Evolutionary conservation across 371 early-diverging fungal genomes (phyloP).

Genomic region (Phascolomyces articulosus): DNA sequence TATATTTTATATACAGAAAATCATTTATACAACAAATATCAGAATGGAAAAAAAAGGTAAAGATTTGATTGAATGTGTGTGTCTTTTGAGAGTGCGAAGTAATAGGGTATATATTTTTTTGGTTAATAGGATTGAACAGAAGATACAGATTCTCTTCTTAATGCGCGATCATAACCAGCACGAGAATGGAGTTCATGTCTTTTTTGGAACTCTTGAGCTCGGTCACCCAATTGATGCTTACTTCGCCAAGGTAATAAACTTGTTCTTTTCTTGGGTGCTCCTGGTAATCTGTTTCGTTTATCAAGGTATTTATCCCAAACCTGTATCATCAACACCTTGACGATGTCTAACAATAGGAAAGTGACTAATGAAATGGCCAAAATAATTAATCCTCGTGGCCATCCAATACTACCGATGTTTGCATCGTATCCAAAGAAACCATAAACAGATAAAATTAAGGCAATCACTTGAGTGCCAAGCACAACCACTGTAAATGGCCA

Average conservation of each 20-base stretch:
- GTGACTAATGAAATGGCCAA: slow-evolving; percentile 71
- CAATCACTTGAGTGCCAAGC: slow-evolving; percentile 90
- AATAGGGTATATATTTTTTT: not conserved
- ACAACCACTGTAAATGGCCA: slow-evolving; percentile 80
- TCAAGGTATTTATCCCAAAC: slow-evolving; percentile 55
- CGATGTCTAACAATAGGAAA: slow-evolving; percentile 79
- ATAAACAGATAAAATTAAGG: slow-evolving; percentile 85
- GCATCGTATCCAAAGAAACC: slow-evolving; percentile 56
- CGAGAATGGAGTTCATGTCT: slow-evolving; percentile 23
- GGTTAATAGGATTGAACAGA: slow-evolving; percentile 38
- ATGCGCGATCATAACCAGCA: slow-evolving; percentile 40
- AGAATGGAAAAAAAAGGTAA: too few relatives aligned
- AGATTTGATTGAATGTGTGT: too few relatives aligned
- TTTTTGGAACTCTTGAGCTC: slow-evolving; percentile 21
- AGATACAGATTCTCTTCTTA: slow-evolving; percentile 31
- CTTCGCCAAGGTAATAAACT: not conserved
- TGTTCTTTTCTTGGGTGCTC: too few relatives aligned
- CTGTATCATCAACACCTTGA: slow-evolving; percentile 80
- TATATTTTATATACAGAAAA: too few relatives aligned
- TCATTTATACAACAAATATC: too few relatives aligned
- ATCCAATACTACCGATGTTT: slow-evolving; percentile 52
- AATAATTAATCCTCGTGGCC: slow-evolving; percentile 61
- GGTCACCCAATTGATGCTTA: slow-evolving; percentile 4
- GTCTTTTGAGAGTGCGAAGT: not conserved
- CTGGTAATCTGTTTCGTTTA: not conserved